Evolutionary conservation across 495 filamentous ascomycete genomes (phyloP).

Genomic region (Xylaria venustula): DNA sequence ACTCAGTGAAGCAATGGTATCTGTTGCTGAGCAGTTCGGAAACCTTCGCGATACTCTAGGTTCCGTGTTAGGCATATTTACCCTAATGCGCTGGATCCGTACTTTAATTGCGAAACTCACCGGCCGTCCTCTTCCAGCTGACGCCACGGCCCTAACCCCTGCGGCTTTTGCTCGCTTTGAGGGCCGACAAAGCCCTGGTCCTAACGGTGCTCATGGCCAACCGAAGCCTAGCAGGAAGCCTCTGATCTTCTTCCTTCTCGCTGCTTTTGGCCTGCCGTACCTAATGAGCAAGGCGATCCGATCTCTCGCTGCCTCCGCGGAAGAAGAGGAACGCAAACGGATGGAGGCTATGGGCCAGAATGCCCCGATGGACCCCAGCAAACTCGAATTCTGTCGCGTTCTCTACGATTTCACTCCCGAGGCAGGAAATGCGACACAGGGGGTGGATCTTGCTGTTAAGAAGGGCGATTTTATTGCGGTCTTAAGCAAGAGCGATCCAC

Average conservation of each 20-base stretch:
- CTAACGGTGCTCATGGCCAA: conserved; percentile 48
- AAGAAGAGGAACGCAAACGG: conserved; percentile 69
- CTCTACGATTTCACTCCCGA: conserved; percentile 91
- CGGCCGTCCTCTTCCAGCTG: conserved; percentile 85
- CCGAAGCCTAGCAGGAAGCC: conserved; percentile 86
- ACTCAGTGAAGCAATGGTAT: conserved; percentile 80
- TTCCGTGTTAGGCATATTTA: conserved; percentile 92
- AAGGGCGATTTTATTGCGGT: conserved; percentile 97
- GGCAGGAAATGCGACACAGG: conserved; percentile 58
- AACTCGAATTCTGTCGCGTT: conserved; percentile 92
- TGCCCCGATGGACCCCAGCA: conserved; percentile 71
- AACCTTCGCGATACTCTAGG: conserved; percentile 93
- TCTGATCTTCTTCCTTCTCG: conserved; percentile 90
- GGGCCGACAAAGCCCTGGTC: conserved; percentile 46
- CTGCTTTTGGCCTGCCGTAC: conserved; percentile 92
- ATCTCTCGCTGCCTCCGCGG: conserved; percentile 75
- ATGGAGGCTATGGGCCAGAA: conserved; percentile 47
- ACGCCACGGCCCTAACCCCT: conserved; percentile 81
- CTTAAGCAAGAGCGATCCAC: conserved; percentile 85
- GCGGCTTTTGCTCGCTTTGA: conserved; percentile 87
- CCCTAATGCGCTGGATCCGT: conserved; percentile 88
- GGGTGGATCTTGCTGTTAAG: conserved; percentile 86
- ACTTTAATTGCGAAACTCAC: conserved; percentile 90
- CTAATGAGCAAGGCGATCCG: conserved; percentile 93
- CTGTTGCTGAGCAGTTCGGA: conserved; percentile 95